Conservation (phyloP, 176 grass and related monocot genomes). For the Rhynchospora pubera region DNA sequence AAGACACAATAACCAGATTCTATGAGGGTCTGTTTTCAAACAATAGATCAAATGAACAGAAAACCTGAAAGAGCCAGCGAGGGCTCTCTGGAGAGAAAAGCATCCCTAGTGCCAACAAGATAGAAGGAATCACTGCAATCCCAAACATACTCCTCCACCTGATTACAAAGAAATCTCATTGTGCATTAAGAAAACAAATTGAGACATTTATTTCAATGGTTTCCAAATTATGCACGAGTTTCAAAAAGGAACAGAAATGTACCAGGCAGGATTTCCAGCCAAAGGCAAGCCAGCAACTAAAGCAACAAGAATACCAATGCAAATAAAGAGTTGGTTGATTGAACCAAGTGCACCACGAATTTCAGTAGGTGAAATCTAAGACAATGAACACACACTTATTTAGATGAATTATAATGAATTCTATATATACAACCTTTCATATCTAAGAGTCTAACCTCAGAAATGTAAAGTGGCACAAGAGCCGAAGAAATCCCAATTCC, state of each 20-base stretch:
- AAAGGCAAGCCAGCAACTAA: constrained; percentile 90
- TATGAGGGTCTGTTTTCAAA: constrained; percentile 6
- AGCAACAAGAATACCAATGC: constrained; percentile 92
- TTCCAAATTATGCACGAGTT: constrained; percentile 9
- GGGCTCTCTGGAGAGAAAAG: constrained; percentile 93
- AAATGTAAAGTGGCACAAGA: constrained; percentile 99
- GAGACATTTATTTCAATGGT: neutral
- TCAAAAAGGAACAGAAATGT: constrained; percentile 23
- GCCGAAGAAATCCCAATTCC: constrained; percentile 97
- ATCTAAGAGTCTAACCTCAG: constrained; percentile 57
- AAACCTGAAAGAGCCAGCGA: constrained; percentile 98
- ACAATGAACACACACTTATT: constrained; percentile 16
- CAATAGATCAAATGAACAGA: neutral
- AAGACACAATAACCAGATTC: neutral
- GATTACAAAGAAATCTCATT: neutral
- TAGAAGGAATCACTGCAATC: constrained; percentile 66
- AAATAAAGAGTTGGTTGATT: constrained; percentile 95
- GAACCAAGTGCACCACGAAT: constrained; percentile 98
- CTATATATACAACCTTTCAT: constrained; percentile 24
- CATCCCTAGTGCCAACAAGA: constrained; percentile 88
- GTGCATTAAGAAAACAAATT: neutral
- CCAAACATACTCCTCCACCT: constrained; percentile 99
- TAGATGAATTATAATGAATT: neutral
- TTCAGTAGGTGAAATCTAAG: constrained; percentile 98
- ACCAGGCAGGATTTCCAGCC: constrained; percentile 84